Base-by-base conservation (phyloP, 2,329 filamentous ascomycete species). In the Epicoccum sorghinum region DNA sequence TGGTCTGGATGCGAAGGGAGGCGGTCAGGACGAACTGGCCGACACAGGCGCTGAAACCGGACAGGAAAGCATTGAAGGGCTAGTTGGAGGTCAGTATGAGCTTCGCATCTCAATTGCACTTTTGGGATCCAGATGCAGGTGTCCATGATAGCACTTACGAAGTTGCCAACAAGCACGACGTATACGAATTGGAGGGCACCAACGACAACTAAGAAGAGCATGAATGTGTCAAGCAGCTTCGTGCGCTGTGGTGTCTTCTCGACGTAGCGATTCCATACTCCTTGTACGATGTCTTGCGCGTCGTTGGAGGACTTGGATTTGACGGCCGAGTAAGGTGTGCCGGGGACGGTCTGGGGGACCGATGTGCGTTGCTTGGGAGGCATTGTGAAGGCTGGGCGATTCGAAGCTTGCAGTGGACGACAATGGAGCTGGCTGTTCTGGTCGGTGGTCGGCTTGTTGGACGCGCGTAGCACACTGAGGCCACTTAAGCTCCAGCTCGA, bases 21-120 rank as follows among this genome's bases (percentile, higher is more conserved):
- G 91, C 91, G 45, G 95, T 97, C 65, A 99, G 86, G 59, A 99
- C 95, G 75, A 99, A 99, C 75, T 99, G 95, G 58, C 95, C 95
- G 60, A 99, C 93, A 1, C 93, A 95, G 13, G 93, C 91, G 58
- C 86, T 88, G 81, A 99, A 99, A 42, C 95, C 96, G 29, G 93
- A 91, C 29, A 99, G 86, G 81, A 99, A 99, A 61, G 96, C 95
- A 76, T 99, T 99, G 83, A 99, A 99, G 8, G 95, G 95, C 93
- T 98, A 29, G 25, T 7, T n/a, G 8, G n/a, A 32, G 3, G 42
- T 59, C 36, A 58, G 53, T 22, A 42, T 24, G 9, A 5, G 7
- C 30, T 5, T 24, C 4, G 32, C 29, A 23, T 24, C 13, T 13
- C 18, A 32, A 29, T 45, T 35, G 45, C 35, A 32, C 41, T 14